These are phyloP conservation scores for Acanthamoeba sp. DNA, from an alignment of 208 protist genomes.

Conservation along the genomic window DNA sequence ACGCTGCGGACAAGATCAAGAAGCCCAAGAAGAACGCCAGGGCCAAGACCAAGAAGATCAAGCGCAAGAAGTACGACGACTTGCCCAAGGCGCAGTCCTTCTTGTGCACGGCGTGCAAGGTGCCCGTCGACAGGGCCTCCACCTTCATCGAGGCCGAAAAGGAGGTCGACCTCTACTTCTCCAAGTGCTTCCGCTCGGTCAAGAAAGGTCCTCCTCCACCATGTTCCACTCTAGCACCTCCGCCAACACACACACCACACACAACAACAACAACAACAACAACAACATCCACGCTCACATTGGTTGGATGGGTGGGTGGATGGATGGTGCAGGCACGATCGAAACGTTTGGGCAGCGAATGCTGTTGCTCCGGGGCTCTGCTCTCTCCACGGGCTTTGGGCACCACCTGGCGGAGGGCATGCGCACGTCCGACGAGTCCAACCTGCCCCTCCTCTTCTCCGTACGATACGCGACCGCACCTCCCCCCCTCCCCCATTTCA, in stretches of 20 bases:
- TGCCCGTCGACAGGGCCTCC: neutral
- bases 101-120: neutral
- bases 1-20: neutral
- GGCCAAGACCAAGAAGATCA: neutral
- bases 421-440: neutral
- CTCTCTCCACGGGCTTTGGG: neutral
- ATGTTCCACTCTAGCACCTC: too few species aligned
- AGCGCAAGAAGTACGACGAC: conserved; percentile 17
- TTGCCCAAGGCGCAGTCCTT: neutral
- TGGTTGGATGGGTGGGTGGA: too few species aligned
- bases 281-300: too few species aligned
- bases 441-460: neutral
- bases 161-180: conserved; percentile 22
- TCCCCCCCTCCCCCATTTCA: too few species aligned
- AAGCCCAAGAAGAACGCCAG: neutral
- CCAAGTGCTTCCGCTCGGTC: conserved; percentile 24
- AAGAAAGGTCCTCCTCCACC: too few species aligned
- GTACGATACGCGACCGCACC: too few species aligned
- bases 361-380: neutral
- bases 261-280: too few species aligned
- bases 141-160: neutral
- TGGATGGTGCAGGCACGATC: neutral
- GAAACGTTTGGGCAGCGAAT: neutral
- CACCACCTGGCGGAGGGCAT: neutral
- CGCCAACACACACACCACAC: too few species aligned